Evolutionary conservation across 345 rosid species (phyloP).

Genomic region (Eutrema yunnanense): DNA sequence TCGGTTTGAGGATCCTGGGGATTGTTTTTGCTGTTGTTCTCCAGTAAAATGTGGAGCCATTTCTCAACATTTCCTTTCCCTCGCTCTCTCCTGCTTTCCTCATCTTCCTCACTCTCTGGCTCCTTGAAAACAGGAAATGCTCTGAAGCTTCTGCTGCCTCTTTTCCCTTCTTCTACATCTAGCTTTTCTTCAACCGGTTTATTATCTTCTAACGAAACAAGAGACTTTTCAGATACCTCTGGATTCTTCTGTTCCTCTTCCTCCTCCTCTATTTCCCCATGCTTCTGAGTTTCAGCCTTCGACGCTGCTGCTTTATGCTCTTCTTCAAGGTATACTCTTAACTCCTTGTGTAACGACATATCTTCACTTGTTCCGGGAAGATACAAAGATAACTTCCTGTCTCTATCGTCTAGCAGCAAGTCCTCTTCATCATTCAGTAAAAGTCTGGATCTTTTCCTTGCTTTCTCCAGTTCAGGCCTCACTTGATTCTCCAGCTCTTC

Average conservation of each 20-base stretch:
- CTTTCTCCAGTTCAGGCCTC: conserved; percentile 70
- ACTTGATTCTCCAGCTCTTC: conserved; percentile 74
- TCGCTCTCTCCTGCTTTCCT: conserved; percentile 60
- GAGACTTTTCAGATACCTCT: conserved; percentile 33
- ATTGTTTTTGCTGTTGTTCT: conserved; percentile 33
- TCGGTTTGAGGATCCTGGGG: conserved; percentile 34
- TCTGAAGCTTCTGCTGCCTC: conserved; percentile 21
- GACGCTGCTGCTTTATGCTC: conserved; percentile 51
- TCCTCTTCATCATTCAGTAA: conserved; percentile 41
- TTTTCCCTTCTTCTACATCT: conserved; percentile 39
- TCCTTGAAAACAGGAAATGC: conserved; percentile 30
- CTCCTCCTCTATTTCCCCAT: conserved; percentile 34
- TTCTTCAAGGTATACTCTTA: conserved; percentile 60
- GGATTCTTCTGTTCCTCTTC: conserved; percentile 24
- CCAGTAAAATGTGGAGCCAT: conserved; percentile 85
- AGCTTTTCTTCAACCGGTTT: conserved; percentile 39
- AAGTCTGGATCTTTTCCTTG: conserved; percentile 72
- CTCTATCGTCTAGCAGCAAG: conserved; percentile 40
- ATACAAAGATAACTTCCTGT: conserved; percentile 43
- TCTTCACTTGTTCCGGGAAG: conserved; percentile 59
- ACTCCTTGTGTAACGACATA: conserved; percentile 57
- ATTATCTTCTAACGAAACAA: conserved; percentile 32
- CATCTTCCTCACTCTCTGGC: conserved; percentile 62
- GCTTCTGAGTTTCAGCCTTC: conserved; percentile 30
- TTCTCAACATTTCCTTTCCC: conserved; percentile 93